Evolutionary conservation across 768 basidiomycete species (phyloP), one percentile per base, ranked within the genome.

Genomic region (Rhizopogon sp.): DNA sequence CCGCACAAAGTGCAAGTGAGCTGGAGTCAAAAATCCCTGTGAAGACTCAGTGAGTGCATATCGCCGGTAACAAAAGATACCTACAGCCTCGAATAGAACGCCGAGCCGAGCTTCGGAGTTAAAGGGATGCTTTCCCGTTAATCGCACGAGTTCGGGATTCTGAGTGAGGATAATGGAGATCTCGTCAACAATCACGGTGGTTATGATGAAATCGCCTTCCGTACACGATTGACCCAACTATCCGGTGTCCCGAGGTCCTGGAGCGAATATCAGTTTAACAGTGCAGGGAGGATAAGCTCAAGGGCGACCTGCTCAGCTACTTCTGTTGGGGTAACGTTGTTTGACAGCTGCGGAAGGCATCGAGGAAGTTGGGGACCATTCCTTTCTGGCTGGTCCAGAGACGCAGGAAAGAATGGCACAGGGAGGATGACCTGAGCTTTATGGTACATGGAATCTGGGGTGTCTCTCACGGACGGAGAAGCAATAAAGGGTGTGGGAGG

Each of bases 111-210:
- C 71, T 62, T 85, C 84, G 31, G 66, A 59, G 64, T 85, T 86
- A 73, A 84, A 83, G 1, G 84, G 84, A 62, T 84, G 84, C 57
- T 79, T 76, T 25, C 80, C 80, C 5, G 83, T 85, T 50, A 83
- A 60, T 2, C 80, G 74, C 22, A 83, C 67, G 43, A 82, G 72
- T 28, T 62, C 56, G 0, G 72, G 68, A 43, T 75, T 64, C 59
- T 71, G 33, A n/a, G 46, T 17, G 17, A 16, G 17, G 28, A 39
- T 22, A 17, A 29, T 28, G 17, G 0, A 50, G 16, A 37, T 33
- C 1, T 37, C 6, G 22, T 46, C 39, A 53, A 22, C 10, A 17
- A 11, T 37, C 14, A 37, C 9, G 5, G 20, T 25, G 9, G 20
- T n/a, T 29, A 16, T 39, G 20, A 42, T 37, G 5, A 37, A n/a